Base-by-base conservation (phyloP, 108 stramenopile genomes). In the Skeletonema tropicum region DNA sequence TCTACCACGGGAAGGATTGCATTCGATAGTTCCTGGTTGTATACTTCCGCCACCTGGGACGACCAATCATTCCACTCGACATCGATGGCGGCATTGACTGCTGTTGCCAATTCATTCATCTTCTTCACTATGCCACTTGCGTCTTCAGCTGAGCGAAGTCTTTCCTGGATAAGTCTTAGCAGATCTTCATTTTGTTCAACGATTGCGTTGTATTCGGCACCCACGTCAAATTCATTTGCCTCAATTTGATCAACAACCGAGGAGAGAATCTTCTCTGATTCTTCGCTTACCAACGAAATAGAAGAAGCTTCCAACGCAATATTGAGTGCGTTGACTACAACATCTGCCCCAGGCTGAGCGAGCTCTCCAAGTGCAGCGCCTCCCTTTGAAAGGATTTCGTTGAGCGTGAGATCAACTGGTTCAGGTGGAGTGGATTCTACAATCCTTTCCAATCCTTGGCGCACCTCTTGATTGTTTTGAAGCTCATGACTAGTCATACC, bases 201-300 rank as follows among this genome's bases (percentile, higher is more conserved):
- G 9, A 79, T 33, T 25, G 49, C 59, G 6, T 2, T 38, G 30
- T 77, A 81, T 1, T 55, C 58, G 10, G 68, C 60, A 6, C 77
- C 81, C 3, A 68, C 79, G 39, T 71, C 77, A 42, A 59, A 64
- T 13, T 67, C 77, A 13, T 85, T 74, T 23, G 45, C 60, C 59
- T 90, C 90, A 21, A 90, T 85, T 41, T 90, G 88, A 21, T 66
- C 70, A 65, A 88, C 88, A 14, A 88, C 69, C 29, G 76, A 75
- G 57, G 78, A 49, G 8, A 88, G 57, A 58, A 88, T 69, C 36
- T 84, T 75, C 10, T 76, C 48, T 41, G 82, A 73, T 52, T 73
- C 72, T 31, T 38, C 71, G 58, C 66, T 64, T 14, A 83, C 60
- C 57, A 48, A 61, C 6, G 29, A 11, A 39, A 8, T 11, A 29